These are phyloP conservation scores for Saitozyma podzolica DNA, from an alignment of 768 basidiomycete genomes.

Conservation along the genomic window DNA sequence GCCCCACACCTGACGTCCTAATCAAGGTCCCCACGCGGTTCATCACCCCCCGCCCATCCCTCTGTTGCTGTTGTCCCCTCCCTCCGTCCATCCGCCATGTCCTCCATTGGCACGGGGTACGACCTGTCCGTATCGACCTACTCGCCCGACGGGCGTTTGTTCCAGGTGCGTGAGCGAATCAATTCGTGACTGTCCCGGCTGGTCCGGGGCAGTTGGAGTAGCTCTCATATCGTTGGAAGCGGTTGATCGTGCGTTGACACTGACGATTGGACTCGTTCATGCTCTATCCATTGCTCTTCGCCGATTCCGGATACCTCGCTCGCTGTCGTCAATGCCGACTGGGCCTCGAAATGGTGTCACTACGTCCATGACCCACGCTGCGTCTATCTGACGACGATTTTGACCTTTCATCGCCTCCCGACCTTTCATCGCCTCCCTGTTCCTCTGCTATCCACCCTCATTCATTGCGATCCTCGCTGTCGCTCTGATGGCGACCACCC, in stretches of 20 bases:
- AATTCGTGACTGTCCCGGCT: too few species aligned
- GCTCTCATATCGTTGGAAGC: too few species aligned
- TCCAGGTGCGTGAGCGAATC: constrained; percentile 66
- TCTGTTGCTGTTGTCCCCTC: background rate
- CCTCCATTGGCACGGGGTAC: constrained; percentile 98
- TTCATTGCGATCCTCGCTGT: background rate
- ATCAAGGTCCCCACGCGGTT: background rate
- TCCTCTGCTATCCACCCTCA: too few species aligned
- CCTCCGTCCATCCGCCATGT: constrained; percentile 60
- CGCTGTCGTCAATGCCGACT: too few species aligned
- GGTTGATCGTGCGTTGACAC: too few species aligned
- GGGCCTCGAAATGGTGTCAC: too few species aligned
- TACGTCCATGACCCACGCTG: too few species aligned
- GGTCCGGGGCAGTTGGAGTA: too few species aligned
- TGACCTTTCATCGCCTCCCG: background rate
- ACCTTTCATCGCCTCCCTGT: background rate
- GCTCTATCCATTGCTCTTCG: too few species aligned
- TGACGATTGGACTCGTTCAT: too few species aligned
- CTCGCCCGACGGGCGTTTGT: constrained; percentile 91
- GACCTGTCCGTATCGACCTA: constrained; percentile 61
- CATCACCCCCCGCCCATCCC: too few species aligned
- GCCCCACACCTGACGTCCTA: background rate
- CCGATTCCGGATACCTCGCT: too few species aligned
- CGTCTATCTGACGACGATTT: constrained; percentile 8
- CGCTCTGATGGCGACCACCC: background rate